These are phyloP conservation scores for Agrocybe praecox DNA, from an alignment of 768 basidiomycete species.

Conservation along the genomic window DNA sequence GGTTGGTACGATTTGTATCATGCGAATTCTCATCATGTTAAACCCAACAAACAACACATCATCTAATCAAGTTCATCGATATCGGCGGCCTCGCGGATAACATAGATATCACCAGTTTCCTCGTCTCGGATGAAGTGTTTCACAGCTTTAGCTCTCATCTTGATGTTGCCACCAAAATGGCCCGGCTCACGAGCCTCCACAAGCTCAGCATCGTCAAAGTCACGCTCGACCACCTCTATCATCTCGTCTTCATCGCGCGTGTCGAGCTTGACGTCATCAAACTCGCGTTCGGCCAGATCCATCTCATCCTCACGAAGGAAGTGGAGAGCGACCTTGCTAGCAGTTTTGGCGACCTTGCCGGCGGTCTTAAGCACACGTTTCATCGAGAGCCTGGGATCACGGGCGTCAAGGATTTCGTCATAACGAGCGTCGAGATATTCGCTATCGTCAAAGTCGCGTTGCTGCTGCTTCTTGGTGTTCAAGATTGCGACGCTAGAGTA, in stretches of 20 bases:
- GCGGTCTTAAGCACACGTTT: background rate
- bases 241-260: background rate
- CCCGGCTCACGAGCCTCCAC: no score
- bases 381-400: background rate
- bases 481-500: background rate
- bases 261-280: background rate
- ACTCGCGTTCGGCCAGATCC: background rate
- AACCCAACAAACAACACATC: background rate
- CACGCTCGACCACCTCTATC: background rate
- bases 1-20: no score
- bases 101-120: background rate
- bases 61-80: background rate
- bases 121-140: conserved; percentile 5
- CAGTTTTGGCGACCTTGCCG: background rate
- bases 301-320: conserved; percentile 2
- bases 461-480: background rate
- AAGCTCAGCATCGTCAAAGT: background rate
- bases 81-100: background rate
- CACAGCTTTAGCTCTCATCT: background rate
- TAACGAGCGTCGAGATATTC: background rate
- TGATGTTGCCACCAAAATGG: background rate
- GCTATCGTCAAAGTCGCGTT: background rate
- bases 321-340: background rate
- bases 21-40: no score
- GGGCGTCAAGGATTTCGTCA: background rate